Percentiles rank a stretch among this genome's conserved stretches.
These are phyloP conservation scores for Ilex aquifolium DNA, from an alignment of 257 asterid species.

Conservation along the genomic window DNA sequence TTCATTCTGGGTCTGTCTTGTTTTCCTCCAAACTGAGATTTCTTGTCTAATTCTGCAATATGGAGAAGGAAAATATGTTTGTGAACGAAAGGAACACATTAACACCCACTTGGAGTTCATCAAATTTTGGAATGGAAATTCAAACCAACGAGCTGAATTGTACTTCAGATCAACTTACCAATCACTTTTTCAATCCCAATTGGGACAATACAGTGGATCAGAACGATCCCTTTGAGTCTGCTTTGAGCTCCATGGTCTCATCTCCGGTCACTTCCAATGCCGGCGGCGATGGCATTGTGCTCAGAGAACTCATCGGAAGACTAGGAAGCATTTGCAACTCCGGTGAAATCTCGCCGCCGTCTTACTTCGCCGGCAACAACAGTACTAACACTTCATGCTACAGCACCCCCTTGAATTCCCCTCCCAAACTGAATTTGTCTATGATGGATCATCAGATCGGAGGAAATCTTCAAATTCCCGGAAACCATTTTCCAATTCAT, in stretches of 20 bases:
- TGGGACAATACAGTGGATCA: slow-evolving; percentile 62
- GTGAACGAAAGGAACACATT: slow-evolving; percentile 13
- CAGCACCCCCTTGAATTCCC: slow-evolving; percentile 67
- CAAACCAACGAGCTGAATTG: slow-evolving; percentile 18
- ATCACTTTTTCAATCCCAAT: slow-evolving; percentile 31
- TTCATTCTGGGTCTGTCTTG: no score
- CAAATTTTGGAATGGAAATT: slow-evolving; percentile 5
- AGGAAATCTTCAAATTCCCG: slow-evolving; percentile 26
- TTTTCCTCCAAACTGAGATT: no score
- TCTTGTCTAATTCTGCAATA: not conserved
- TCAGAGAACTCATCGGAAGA: slow-evolving; percentile 69
- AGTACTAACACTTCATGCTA: slow-evolving; percentile 53
- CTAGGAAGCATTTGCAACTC: slow-evolving; percentile 66
- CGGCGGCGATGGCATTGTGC: slow-evolving; percentile 42
- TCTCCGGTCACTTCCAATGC: slow-evolving; percentile 53
- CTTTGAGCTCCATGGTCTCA: slow-evolving; percentile 89
- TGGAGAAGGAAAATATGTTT: slow-evolving; percentile 41
- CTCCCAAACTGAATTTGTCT: slow-evolving; percentile 64
- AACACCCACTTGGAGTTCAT: not conserved
- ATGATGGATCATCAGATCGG: slow-evolving; percentile 36
- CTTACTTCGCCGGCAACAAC: slow-evolving; percentile 15
- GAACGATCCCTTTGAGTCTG: slow-evolving; percentile 66
- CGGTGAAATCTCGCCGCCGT: slow-evolving; percentile 51
- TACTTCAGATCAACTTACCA: slow-evolving; percentile 24
- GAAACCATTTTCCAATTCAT: slow-evolving; percentile 23